Evolutionary conservation across 75 land plant species (phyloP), one percentile per base, ranked within the genome.

Genomic region (Cryptomeria japonica): DNA sequence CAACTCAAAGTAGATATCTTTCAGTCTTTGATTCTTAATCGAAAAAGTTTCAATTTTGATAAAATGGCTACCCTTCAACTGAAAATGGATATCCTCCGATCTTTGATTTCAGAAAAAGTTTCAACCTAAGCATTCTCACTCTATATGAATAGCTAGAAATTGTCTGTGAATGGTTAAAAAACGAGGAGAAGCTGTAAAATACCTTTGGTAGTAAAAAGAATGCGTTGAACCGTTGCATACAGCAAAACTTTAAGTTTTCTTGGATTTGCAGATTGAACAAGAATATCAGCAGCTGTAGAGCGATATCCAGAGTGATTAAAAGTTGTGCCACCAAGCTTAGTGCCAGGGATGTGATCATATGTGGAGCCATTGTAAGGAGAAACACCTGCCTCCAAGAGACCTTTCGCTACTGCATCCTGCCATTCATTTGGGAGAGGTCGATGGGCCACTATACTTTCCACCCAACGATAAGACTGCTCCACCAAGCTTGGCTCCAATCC

Each of bases 241-340:
- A 49, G 53, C 53, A 49, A 13, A 13, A 49, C 53, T 49, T 49
- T 49, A 49, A 49, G 53, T 49, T 49, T 49, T 49, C 53, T 49
- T 49, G 53, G 14, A 49, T 49, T 49, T 12, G 53, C 53, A 49
- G 10, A 10, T 49, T 13, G 53, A 49, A 49, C 53, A 49, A 49
- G 53, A 49, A 49, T 49, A 49, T 96, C 98, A 22, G 98, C 98
- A 0, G 98, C 95, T 16, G 96, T 93, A 88, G 89, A 94, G 39
- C 96, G 94, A 46, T 88, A 83, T 34, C 96, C 97, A 34, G 86
- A 22, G 16, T 91, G 61, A 84, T 95, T 95, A 49, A 96, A 94
- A 86, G 93, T 93, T 42, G 97, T 94, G 10, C 97, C 97, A 11
- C 97, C 97, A 31, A 90, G 72, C 85, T 94, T 94, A 31, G 96